Conservation (phyloP, 345 rosid species). For the Salix arbutifolia region DNA sequence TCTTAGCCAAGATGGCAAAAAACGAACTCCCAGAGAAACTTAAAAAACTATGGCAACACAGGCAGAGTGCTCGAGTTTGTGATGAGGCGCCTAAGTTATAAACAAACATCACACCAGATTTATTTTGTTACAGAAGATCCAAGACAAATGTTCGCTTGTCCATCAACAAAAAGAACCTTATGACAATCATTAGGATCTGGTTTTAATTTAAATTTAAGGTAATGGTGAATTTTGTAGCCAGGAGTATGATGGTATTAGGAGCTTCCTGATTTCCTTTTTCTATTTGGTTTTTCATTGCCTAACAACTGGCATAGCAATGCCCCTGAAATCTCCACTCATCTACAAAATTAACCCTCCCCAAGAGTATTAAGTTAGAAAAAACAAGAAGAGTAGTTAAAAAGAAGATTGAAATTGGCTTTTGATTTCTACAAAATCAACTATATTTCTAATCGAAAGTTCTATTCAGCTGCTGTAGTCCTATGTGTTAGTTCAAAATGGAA, state of each 20-base stretch:
- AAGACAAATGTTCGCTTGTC: no score
- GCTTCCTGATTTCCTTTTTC: background rate
- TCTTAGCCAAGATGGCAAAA: background rate
- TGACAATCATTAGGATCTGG: background rate
- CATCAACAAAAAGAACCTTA: background rate
- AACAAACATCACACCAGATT: no score
- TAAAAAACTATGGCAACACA: background rate
- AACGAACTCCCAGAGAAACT: background rate
- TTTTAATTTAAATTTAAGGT: background rate
- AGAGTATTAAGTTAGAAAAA: background rate
- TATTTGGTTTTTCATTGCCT: background rate
- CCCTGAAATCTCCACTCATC: no score
- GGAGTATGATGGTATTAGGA: background rate
- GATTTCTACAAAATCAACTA: background rate
- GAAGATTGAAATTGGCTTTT: background rate
- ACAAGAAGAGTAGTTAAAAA: background rate
- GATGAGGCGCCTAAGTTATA: no score
- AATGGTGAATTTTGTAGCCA: background rate
- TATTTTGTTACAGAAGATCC: no score
- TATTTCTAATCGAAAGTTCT: no score
- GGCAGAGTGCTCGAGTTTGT: background rate
- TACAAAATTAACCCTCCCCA: no score
- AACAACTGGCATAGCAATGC: background rate
- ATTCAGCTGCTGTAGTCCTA: no score
- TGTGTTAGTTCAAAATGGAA: background rate